Evolutionary conservation across 2,329 filamentous ascomycete species (phyloP), one percentile per base, ranked within the genome.

Genomic region (Cercospora zeae-maydis): DNA sequence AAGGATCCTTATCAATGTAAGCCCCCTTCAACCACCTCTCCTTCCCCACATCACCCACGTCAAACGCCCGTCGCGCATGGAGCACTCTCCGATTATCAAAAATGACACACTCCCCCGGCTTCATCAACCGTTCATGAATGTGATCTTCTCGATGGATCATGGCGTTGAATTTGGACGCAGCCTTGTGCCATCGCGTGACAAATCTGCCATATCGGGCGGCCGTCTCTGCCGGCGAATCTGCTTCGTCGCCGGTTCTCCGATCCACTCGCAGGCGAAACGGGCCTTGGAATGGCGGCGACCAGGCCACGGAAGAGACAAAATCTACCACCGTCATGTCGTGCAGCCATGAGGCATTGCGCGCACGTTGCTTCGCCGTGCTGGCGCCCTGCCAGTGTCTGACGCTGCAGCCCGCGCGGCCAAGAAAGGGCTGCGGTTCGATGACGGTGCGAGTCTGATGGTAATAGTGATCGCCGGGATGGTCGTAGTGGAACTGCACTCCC

Each of bases 41-140:
- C 6, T 82, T 81, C 0, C 78, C 78, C 0, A 81, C 77, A 73
- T 93, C 86, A 0, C 76, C 77, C 0, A 83, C 78, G 70, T 93
- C 86, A 76, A 98, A 98, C 31, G 86, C 85, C 14, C 81, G 83
- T 3, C 95, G 82, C 0, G 92, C 93, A 79, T 98, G 95, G 73
- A 96, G 76, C n/a, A 96, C 82, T 16, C 93, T 83, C 63, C 86
- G 79, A 73, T 98, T 98, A 74, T 96, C 89, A 73, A 99, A 98
- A n/a, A 99, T 83, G 11, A 93, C 92, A 73, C 92, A 96, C 72
- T 96, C 90, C 2, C 93, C 95, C 3, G 90, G 86, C 59, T 86
- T 80, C 75, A 97, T 80, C 76, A 88, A 88, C 63, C 88, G 81
- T 79, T 93, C 83, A 72, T 88, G 89, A 58, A 92, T 76, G 63